Conservation (phyloP, 1,284 basidiomycete species). For the Rhodotorula sp. region DNA sequence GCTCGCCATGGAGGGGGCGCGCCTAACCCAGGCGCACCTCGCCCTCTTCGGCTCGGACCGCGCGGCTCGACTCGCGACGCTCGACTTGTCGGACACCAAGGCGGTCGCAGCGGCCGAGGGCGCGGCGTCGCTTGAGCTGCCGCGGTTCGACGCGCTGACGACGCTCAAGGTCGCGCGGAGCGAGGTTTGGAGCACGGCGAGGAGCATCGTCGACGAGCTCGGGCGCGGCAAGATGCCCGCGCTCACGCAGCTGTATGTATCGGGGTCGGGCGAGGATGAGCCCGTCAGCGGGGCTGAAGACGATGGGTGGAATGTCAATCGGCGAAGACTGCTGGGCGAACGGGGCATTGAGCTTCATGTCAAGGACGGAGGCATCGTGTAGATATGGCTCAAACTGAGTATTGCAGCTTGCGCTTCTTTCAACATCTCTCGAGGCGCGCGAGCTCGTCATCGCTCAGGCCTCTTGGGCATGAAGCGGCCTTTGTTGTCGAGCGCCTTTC, state of each 20-base stretch:
- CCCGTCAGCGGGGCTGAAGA: neutral
- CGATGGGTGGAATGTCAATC: neutral
- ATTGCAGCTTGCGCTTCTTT: too few species aligned
- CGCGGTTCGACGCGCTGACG: neutral
- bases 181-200: neutral
- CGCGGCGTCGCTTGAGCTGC: neutral
- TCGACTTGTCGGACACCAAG: too few species aligned
- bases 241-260: neutral
- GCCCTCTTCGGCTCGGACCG: neutral
- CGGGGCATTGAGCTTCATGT: too few species aligned
- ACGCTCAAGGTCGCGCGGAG: neutral
- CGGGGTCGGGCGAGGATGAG: too few species aligned
- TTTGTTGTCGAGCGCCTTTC: too few species aligned
- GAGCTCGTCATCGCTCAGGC: too few species aligned
- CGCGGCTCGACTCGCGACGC: neutral
- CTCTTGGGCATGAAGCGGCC: too few species aligned
- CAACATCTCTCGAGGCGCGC: too few species aligned
- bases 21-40: slow-evolving; percentile 3
- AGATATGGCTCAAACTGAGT: too few species aligned
- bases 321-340: too few species aligned
- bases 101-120: too few species aligned
- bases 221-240: neutral
- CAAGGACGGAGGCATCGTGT: too few species aligned
- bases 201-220: neutral
- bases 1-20: neutral